Percentiles rank a stretch among this genome's conserved stretches.
Evolutionary conservation across 768 basidiomycete species (phyloP).

Genomic region (Glaciozyma martinii): DNA sequence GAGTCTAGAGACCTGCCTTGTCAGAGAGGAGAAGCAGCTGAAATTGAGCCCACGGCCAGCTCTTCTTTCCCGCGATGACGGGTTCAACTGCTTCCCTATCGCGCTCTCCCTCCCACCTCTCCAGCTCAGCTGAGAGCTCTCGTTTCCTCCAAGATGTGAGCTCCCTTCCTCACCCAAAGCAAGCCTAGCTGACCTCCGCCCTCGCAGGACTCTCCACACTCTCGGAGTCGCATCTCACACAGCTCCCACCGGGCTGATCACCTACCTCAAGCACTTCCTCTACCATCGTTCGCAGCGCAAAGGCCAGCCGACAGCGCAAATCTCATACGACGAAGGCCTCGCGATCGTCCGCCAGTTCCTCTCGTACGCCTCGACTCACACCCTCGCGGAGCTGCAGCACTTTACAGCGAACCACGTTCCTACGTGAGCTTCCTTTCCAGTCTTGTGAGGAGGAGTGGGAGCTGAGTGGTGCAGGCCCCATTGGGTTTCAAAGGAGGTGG

Average conservation of each 20-base stretch:
- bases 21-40: too few relatives aligned
- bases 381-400: slow-evolving; percentile 40
- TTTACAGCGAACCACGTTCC: slow-evolving; percentile 36
- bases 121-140: too few relatives aligned
- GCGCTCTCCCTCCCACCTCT: too few relatives aligned
- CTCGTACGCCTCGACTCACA: slow-evolving; percentile 38
- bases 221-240: slow-evolving; percentile 23
- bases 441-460: too few relatives aligned
- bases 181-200: too few relatives aligned
- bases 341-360: slow-evolving; percentile 39
- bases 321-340: slow-evolving; percentile 39
- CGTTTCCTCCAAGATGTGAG: too few relatives aligned
- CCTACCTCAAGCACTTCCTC: slow-evolving; percentile 38
- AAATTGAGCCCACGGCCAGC: too few relatives aligned
- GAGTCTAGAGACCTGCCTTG: too few relatives aligned
- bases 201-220: not conserved
- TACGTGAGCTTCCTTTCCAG: not conserved
- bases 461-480: slow-evolving; percentile 30
- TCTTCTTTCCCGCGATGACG: too few relatives aligned
- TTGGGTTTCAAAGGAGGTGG: slow-evolving; percentile 38
- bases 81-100: too few relatives aligned
- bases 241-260: slow-evolving; percentile 37
- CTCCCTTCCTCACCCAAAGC: too few relatives aligned
- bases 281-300: slow-evolving; percentile 30
- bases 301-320: slow-evolving; percentile 33